phyloP scores from a whole-genome alignment of 2,329 filamentous ascomycete genomes.

The Alternaria metachromatica region DNA sequence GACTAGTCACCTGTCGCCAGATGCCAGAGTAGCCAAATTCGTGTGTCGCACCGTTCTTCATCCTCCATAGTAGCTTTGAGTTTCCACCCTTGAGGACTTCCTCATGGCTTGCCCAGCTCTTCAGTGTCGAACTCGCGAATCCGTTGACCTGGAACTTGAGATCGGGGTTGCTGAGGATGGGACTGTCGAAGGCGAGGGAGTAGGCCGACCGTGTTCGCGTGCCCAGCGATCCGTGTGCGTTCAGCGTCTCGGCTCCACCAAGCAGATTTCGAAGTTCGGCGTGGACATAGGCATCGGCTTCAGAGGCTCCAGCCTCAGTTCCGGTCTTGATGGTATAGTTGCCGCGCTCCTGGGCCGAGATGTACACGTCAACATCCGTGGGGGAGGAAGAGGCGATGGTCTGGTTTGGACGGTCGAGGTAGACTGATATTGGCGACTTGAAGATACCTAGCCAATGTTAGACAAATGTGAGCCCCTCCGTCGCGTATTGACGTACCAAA shows the following conservation, averaged over 20 bases:
- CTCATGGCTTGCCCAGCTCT: constrained; percentile 93
- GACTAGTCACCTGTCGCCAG: constrained; percentile 87
- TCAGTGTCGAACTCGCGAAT: constrained; percentile 82
- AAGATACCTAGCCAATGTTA: constrained; percentile 73
- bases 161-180: constrained; percentile 84
- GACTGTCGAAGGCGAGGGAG: constrained; percentile 82
- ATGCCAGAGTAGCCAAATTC: constrained; percentile 79
- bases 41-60: constrained; percentile 69
- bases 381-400: constrained; percentile 72
- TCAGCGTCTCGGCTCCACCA: constrained; percentile 89
- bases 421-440: constrained; percentile 80
- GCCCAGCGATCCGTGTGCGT: constrained; percentile 84
- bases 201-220: constrained; percentile 92
- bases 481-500: constrained; percentile 67
- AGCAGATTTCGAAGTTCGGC: constrained; percentile 89
- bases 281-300: constrained; percentile 92
- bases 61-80: constrained; percentile 77
- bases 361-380: constrained; percentile 80
- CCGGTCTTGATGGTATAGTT: constrained; percentile 90
- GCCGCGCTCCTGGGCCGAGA: constrained; percentile 79
- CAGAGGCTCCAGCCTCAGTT: constrained; percentile 90
- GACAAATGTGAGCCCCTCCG: constrained; percentile 1
- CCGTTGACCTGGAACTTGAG: constrained; percentile 79
- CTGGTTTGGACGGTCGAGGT: constrained; percentile 76
- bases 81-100: constrained; percentile 82